phyloP scores from a whole-genome alignment of 2,329 filamentous ascomycete genomes.

The Raffaelea ambrosiae region DNA sequence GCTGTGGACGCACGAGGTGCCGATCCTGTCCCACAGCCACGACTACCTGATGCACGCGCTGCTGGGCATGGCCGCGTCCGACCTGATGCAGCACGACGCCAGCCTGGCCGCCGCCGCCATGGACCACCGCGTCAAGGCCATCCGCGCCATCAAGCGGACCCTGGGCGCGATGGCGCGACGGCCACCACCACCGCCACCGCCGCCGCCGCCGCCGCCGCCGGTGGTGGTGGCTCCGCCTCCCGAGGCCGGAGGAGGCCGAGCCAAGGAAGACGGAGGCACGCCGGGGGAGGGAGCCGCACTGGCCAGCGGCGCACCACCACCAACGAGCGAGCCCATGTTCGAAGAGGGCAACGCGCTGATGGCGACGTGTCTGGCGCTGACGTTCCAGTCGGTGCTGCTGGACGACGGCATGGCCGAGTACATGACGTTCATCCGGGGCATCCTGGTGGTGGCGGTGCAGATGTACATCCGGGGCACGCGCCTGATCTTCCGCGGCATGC shows the following conservation, averaged over 20 bases:
- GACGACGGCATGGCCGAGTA: slow-evolving; percentile 52
- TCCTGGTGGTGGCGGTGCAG: slow-evolving; percentile 45
- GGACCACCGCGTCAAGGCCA: slow-evolving; percentile 56
- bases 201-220: background rate
- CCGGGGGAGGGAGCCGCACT: background rate
- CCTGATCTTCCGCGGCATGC: slow-evolving; percentile 40
- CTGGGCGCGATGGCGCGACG: slow-evolving; percentile 31
- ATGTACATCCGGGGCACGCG: slow-evolving; percentile 44
- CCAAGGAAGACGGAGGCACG: slow-evolving; percentile 18
- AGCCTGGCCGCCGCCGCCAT: slow-evolving; percentile 50
- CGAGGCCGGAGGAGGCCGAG: too few relatives aligned
- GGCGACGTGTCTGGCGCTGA: slow-evolving; percentile 50
- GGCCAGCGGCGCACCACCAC: background rate
- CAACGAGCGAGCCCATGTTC: slow-evolving; percentile 14
- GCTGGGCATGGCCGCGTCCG: slow-evolving; percentile 58
- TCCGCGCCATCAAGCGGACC: slow-evolving; percentile 51
- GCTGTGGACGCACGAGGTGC: slow-evolving; percentile 59
- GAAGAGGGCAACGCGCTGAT: slow-evolving; percentile 52
- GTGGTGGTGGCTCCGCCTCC: background rate
- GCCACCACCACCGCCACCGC: background rate
- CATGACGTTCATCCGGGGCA: slow-evolving; percentile 51
- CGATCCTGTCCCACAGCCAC: slow-evolving; percentile 57
- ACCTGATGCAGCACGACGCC: slow-evolving; percentile 44
- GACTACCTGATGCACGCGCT: slow-evolving; percentile 65
- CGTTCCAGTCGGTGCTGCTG: slow-evolving; percentile 49